Conservation (phyloP, 2,329 filamentous ascomycete species). For the Colletotrichum acutatum region DNA sequence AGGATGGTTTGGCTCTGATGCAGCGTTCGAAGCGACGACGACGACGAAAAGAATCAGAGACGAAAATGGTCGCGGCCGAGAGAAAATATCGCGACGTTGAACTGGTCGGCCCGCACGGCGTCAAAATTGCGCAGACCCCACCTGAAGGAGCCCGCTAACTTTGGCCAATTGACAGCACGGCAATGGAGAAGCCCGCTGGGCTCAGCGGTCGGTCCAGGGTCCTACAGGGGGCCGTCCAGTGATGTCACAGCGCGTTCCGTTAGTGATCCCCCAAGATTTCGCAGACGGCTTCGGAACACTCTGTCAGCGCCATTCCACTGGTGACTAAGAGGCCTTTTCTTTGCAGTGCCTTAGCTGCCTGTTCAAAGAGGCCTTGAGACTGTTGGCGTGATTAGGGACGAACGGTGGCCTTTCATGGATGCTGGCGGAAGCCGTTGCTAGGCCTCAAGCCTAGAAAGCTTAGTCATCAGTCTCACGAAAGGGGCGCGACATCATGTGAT, state of each 20-base stretch:
- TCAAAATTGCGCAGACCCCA: slow-evolving; percentile 32
- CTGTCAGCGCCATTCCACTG: background rate
- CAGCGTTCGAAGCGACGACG: slow-evolving; percentile 4
- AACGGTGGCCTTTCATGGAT: no score
- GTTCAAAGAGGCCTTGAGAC: background rate
- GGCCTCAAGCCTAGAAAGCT: background rate
- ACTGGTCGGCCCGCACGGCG: background rate
- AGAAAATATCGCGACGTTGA: slow-evolving; percentile 20
- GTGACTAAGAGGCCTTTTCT: background rate
- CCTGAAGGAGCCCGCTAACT: slow-evolving; percentile 10
- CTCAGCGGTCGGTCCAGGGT: slow-evolving; percentile 12
- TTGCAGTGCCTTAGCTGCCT: background rate
- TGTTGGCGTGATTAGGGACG: no score
- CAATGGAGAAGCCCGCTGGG: slow-evolving; percentile 3
- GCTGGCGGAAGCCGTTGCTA: background rate
- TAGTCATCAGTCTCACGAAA: slow-evolving; percentile 7
- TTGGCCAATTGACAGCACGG: slow-evolving; percentile 16
- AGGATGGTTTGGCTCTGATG: background rate
- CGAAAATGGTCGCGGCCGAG: background rate
- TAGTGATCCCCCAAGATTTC: no score
- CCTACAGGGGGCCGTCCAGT: slow-evolving; percentile 3
- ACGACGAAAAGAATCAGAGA: slow-evolving; percentile 3
- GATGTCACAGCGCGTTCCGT: slow-evolving; percentile 19
- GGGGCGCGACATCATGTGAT: slow-evolving; percentile 31
- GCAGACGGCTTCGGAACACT: background rate